phyloP scores from a whole-genome alignment of 2,329 filamentous ascomycete genomes.

The Amesomyces nigricolor region DNA sequence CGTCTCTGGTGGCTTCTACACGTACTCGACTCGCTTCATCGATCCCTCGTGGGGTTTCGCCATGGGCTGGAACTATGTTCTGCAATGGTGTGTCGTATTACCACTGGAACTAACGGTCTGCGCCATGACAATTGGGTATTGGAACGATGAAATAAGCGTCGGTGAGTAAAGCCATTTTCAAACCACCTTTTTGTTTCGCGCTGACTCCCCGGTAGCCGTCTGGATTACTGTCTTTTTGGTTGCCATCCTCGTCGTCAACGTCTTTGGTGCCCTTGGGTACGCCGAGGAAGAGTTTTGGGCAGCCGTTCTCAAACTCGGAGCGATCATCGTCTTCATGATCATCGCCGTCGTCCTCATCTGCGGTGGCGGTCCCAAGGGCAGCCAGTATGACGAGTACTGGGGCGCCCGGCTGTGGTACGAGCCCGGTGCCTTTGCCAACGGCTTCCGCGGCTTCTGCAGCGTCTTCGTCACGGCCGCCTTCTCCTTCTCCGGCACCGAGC shows the following conservation, averaged over 20 bases:
- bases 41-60: slow-evolving; percentile 56
- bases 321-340: slow-evolving; percentile 58
- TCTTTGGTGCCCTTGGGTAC: slow-evolving; percentile 51
- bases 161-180: slow-evolving; percentile 19
- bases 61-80: slow-evolving; percentile 47
- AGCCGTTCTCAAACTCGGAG: slow-evolving; percentile 49
- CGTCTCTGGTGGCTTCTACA: slow-evolving; percentile 58
- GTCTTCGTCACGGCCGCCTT: slow-evolving; percentile 68
- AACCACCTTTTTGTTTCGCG: background rate
- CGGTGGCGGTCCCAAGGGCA: slow-evolving; percentile 49
- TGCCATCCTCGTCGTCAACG: slow-evolving; percentile 45
- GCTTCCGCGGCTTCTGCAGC: slow-evolving; percentile 63
- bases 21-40: slow-evolving; percentile 56
- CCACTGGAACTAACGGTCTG: slow-evolving; percentile 48
- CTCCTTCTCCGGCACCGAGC: slow-evolving; percentile 61
- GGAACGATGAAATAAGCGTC: slow-evolving; percentile 42
- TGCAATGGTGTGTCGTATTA: slow-evolving; percentile 47
- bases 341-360: slow-evolving; percentile 51
- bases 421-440: slow-evolving; percentile 56
- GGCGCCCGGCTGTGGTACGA: slow-evolving; percentile 41
- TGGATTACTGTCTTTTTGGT: slow-evolving; percentile 52
- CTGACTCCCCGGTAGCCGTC: slow-evolving; percentile 26
- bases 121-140: slow-evolving; percentile 47
- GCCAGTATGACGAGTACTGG: slow-evolving; percentile 38
- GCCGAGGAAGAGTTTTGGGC: slow-evolving; percentile 54